Evolutionary conservation across 805 yeast genomes (phyloP).

Genomic region (Candida tammaniensis): DNA sequence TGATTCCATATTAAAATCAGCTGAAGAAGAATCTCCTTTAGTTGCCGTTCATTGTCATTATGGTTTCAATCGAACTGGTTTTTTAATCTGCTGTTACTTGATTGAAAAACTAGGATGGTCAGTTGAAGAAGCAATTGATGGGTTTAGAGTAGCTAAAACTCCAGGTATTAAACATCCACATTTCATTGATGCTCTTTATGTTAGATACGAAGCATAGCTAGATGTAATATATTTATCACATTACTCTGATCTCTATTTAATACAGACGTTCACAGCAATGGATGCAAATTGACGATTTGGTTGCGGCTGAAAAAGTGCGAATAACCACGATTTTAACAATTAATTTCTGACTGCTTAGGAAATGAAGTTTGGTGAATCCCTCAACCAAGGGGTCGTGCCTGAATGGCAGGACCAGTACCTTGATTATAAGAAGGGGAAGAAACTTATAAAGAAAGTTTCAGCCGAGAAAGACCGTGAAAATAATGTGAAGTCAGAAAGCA

Average conservation of each 20-base stretch:
- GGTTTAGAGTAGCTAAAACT: conserved; percentile 53
- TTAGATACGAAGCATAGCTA: conserved; percentile 52
- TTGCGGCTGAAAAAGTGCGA: conserved; percentile 1
- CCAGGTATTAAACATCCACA: conserved; percentile 81
- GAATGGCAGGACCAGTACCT: conserved; percentile 86
- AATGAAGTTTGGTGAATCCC: conserved; percentile 71
- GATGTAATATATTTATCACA: no score
- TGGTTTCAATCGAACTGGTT: conserved; percentile 80
- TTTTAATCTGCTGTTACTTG: conserved; percentile 65
- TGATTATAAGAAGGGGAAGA: conserved; percentile 63
- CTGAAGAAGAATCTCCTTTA: conserved; percentile 27
- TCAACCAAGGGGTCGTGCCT: conserved; percentile 70
- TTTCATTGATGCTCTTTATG: conserved; percentile 68
- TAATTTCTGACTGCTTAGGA: no score
- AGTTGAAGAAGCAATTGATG: conserved; percentile 61
- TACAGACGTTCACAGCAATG: no score
- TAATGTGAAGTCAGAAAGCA: conserved; percentile 3
- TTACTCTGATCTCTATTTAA: no score
- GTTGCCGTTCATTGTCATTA: conserved; percentile 78
- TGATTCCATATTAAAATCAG: conserved; percentile 39
- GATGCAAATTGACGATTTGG: no score
- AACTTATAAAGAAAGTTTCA: conserved; percentile 43
- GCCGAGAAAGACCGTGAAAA: conserved; percentile 11
- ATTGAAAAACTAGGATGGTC: conserved; percentile 58
- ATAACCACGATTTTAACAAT: background rate